Base-by-base conservation (phyloP, 140 eudicot genomes). In the Cichorium intybus region DNA sequence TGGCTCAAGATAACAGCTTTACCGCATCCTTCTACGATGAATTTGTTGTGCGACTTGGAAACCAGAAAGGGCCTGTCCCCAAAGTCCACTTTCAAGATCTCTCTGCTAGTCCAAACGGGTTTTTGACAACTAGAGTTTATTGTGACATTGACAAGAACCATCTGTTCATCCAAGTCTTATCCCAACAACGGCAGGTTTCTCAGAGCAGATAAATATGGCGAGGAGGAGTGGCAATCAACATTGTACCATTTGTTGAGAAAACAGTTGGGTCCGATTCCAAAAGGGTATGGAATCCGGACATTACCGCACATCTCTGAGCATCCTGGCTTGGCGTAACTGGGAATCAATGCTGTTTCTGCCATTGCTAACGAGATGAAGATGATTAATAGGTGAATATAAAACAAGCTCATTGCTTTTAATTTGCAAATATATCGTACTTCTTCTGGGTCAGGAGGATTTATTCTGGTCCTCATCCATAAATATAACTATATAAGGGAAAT, bases 211-310 rank as follows among this genome's bases (percentile, higher is more conserved):
- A 75, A 46, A 39, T 49, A 75, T 2, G 69, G 79, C 31, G 23
- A 50, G 0, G 64, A 26, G 49, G 56, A 49, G 20, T 35, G 50
- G 62, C 79, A 75, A 50, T 43, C 24, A 24, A 75, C 64, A 11
- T 18, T 33, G 20, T 58, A 75, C 75, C 75, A 67, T 24, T 67
- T 56, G 62, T 75, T 66, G 57, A 49, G 28, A 51, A 10, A 75
- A 23, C 75, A 75, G 14, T 39, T 59, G 29, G 70, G 49, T 54
- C 64, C 74, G 49, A 75, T 60, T 24, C 79, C 79, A 50, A 75
- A 75, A 0, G 79, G 74, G 79, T 75, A 75, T 14, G 79, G 75
- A 60, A 75, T 51, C 23, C 2, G 66, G 37, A 66, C 16, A 31
- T 59, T 75, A 1, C 75, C 79, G 9, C 79, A 75, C 56, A 5